Conservation (phyloP, 768 basidiomycete genomes). For the Rhizopogon vinicolor region DNA sequence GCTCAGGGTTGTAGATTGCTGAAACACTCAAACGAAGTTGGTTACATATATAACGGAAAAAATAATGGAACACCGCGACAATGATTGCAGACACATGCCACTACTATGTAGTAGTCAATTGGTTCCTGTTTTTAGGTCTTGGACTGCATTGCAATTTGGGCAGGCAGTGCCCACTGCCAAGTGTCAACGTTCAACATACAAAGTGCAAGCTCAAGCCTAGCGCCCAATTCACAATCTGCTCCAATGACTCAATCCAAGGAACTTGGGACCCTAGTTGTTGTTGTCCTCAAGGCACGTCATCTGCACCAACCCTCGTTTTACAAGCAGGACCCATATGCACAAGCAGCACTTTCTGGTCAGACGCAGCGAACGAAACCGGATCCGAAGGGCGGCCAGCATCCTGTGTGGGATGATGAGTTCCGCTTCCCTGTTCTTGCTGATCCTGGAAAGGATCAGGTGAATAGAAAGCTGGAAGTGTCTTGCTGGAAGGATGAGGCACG, state of each 20-base stretch:
- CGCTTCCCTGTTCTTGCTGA: conserved; percentile 24
- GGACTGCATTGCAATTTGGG: no score
- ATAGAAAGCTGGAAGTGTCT: conserved; percentile 62
- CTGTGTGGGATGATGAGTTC: conserved; percentile 84
- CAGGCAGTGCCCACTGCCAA: no score
- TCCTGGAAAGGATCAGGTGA: conserved; percentile 38
- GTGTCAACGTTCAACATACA: no score
- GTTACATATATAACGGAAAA: no score
- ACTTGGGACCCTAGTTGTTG: conserved; percentile 80
- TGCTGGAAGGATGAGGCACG: conserved; percentile 78
- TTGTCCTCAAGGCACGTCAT: conserved; percentile 70
- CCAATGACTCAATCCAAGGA: conserved; percentile 33
- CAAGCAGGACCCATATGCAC: conserved; percentile 88
- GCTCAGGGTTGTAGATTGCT: no score
- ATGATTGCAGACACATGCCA: no score
- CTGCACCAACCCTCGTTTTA: conserved; percentile 66
- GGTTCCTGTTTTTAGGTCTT: no score
- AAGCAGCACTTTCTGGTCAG: conserved; percentile 52
- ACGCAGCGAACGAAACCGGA: conserved; percentile 71
- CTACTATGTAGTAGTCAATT: no score
- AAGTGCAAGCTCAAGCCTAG: no score
- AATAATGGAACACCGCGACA: no score
- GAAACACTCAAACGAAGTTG: no score
- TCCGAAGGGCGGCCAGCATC: conserved; percentile 87
- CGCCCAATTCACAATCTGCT: no score